A percentile compares a stretch with the other conserved stretches of the same genome.
phyloP scores from a whole-genome alignment of 164 flowering plant species.

The Vitis riparia region DNA sequence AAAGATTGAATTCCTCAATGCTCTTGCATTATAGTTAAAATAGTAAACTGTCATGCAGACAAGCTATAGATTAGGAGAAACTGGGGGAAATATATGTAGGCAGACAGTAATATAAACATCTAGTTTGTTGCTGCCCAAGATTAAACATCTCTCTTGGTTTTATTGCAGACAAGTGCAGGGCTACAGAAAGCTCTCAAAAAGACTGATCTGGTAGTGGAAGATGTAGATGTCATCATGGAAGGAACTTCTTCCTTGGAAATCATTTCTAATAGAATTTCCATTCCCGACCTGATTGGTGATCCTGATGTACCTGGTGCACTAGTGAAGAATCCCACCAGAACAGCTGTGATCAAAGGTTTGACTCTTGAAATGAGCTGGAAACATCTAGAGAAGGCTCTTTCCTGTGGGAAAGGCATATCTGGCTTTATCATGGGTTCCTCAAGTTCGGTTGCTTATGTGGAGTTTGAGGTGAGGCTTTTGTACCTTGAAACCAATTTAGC shows the following conservation, averaged over 20 bases:
- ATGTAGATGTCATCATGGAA: slow-evolving; percentile 12
- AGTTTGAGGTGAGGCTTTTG: slow-evolving; percentile 38
- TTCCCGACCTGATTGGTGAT: slow-evolving; percentile 33
- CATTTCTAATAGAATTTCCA: slow-evolving; percentile 3
- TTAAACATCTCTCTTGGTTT: slow-evolving; percentile 7
- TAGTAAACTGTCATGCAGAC: no score
- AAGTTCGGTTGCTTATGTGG: slow-evolving; percentile 42
- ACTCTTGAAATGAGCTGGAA: slow-evolving; percentile 25
- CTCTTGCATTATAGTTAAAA: not conserved
- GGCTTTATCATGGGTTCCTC: slow-evolving; percentile 36
- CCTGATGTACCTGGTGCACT: slow-evolving; percentile 34
- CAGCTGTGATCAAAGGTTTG: slow-evolving; percentile 33
- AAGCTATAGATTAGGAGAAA: not conserved
- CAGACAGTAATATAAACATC: not conserved
- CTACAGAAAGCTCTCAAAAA: slow-evolving; percentile 27
- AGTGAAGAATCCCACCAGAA: slow-evolving; percentile 37
- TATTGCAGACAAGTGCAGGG: slow-evolving; percentile 35
- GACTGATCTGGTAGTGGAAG: slow-evolving; percentile 11
- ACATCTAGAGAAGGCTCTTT: slow-evolving; percentile 36
- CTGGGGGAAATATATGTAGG: no score
- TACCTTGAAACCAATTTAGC: not conserved
- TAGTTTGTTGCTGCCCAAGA: not conserved
- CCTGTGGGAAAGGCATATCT: slow-evolving; percentile 29
- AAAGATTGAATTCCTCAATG: not conserved
- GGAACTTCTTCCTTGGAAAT: slow-evolving; percentile 17